Percentiles rank a stretch among this genome's conserved stretches.
Conservation (phyloP, 345 rosid genomes). For the Brassica incana region DNA sequence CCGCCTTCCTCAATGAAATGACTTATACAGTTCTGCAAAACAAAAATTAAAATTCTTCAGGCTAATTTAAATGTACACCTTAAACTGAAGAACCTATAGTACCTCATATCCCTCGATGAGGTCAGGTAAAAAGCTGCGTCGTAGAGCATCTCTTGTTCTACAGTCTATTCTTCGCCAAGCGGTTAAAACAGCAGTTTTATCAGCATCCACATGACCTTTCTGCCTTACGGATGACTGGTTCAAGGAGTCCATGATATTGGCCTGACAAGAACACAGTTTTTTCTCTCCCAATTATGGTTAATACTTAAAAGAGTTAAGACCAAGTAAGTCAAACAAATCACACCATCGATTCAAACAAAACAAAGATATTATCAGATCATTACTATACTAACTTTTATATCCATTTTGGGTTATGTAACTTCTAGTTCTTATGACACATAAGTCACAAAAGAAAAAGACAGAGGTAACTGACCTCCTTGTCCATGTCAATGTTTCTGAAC, state of each 20-base stretch:
- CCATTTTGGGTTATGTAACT: background rate
- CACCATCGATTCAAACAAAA: background rate
- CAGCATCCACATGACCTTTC: conserved; percentile 59
- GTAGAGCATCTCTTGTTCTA: conserved; percentile 87
- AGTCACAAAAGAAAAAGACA: background rate
- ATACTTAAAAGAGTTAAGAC: background rate
- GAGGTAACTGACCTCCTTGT: conserved; percentile 68
- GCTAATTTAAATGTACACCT: background rate
- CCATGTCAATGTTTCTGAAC: conserved; percentile 94
- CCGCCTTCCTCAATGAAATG: conserved; percentile 54
- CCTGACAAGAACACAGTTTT: conserved; percentile 46
- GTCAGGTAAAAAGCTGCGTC: conserved; percentile 83
- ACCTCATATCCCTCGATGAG: conserved; percentile 77
- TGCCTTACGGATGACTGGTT: conserved; percentile 46
- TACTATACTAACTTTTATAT: background rate
- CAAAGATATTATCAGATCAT: background rate
- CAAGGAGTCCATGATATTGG: conserved; percentile 56
- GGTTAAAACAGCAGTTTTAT: conserved; percentile 66
- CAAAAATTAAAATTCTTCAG: background rate
- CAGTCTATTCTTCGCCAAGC: conserved; percentile 83
- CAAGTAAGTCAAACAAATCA: conserved; percentile 1
- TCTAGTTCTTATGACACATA: background rate
- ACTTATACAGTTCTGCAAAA: conserved; percentile 54
- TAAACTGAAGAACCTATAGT: conserved; percentile 27
- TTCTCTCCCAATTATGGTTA: background rate